Evolutionary conservation across 2,329 filamentous ascomycete species (phyloP).

Genomic region (Scedosporium boydii): DNA sequence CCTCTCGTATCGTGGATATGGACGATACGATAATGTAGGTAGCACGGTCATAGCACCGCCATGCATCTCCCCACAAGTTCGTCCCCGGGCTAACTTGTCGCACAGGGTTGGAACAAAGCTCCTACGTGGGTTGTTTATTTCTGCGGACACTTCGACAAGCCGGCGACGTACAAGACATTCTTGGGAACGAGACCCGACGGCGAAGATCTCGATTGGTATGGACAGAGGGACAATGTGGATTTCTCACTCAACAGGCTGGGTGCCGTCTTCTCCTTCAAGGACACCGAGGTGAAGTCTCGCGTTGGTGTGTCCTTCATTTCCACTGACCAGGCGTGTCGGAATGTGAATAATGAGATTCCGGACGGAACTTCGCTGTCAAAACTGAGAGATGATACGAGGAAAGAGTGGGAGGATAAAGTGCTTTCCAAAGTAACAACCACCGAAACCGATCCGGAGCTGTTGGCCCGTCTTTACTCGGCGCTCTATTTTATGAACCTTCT

Average conservation of each 20-base stretch:
- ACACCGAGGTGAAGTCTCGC: conserved; percentile 38
- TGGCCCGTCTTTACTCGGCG: conserved; percentile 55
- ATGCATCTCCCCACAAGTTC: neutral
- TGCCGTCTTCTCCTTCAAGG: conserved; percentile 45
- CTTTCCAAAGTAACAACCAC: conserved; percentile 55
- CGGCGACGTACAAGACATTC: conserved; percentile 35
- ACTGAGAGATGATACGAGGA: conserved; percentile 36
- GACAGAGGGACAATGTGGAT: conserved; percentile 19
- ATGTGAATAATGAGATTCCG: conserved; percentile 48
- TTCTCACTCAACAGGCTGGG: conserved; percentile 31
- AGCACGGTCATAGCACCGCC: neutral
- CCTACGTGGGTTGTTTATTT: conserved; percentile 54
- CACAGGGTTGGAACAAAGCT: conserved; percentile 51
- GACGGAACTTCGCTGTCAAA: conserved; percentile 28
- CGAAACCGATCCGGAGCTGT: conserved; percentile 41
- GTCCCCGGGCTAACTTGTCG: conserved; percentile 3
- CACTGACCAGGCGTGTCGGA: conserved; percentile 46
- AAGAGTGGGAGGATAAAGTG: conserved; percentile 51
- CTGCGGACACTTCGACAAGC: conserved; percentile 49
- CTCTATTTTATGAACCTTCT: conserved; percentile 62
- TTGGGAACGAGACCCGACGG: conserved; percentile 23
- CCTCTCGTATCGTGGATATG: conserved; percentile 46
- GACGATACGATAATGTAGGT: conserved; percentile 51
- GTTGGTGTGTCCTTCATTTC: conserved; percentile 65
- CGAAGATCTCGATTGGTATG: conserved; percentile 21